A percentile compares a stretch with the other conserved stretches of the same genome.
Evolutionary conservation across 31 red algal genomes (phyloP).

Genomic region (Porphyra umbilicalis): DNA sequence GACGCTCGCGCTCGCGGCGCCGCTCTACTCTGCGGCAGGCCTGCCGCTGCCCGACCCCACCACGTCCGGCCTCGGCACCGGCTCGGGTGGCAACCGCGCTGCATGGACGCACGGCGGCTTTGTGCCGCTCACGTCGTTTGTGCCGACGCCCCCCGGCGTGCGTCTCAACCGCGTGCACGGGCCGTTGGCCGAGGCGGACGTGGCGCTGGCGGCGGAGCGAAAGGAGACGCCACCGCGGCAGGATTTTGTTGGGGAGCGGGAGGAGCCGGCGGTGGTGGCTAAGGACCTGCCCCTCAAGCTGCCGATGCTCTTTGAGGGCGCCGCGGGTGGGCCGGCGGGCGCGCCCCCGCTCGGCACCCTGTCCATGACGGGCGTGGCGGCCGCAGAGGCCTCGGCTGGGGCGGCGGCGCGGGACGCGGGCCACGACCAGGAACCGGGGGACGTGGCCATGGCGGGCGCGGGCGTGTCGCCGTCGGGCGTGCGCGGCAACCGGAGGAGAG

Average conservation of each 20-base stretch:
- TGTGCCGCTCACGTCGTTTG: constrained; percentile 57
- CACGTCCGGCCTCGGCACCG: constrained; percentile 17
- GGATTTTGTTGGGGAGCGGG: neutral
- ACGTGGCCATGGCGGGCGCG: neutral
- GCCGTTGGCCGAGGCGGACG: constrained; percentile 29
- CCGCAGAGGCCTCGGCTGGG: neutral
- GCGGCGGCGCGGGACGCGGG: neutral
- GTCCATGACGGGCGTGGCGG: neutral
- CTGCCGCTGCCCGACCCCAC: constrained; percentile 35
- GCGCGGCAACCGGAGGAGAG: no score
- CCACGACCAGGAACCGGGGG: neutral
- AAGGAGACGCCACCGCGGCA: neutral
- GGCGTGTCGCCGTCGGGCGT: neutral
- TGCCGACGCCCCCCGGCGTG: constrained; percentile 50
- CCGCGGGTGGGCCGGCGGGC: no score
- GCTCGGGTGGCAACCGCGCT: neutral
- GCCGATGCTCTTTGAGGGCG: neutral
- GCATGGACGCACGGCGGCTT: constrained; percentile 37
- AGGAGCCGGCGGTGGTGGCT: neutral
- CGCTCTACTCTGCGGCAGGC: constrained; percentile 58
- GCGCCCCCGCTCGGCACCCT: no score
- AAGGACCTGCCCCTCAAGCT: neutral
- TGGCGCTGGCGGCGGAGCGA: neutral
- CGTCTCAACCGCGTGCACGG: constrained; percentile 73
- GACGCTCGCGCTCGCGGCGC: constrained; percentile 40